These are phyloP conservation scores for Durio zibethinus DNA, from an alignment of 345 rosid genomes.

Conservation along the genomic window DNA sequence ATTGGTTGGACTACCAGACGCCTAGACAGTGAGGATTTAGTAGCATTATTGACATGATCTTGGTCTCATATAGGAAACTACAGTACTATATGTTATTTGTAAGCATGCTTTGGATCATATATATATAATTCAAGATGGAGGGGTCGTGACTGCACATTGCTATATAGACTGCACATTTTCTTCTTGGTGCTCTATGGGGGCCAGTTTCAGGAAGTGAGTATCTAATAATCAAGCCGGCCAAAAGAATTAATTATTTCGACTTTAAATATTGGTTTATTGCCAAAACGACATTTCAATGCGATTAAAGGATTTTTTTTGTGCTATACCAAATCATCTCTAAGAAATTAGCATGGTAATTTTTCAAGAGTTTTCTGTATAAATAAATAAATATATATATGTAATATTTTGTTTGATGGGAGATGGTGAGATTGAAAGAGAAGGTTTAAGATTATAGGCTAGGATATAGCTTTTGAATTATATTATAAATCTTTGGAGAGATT, in stretches of 20 bases:
- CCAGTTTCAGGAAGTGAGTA: too few relatives aligned
- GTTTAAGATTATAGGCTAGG: neutral
- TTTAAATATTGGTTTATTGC: too few relatives aligned
- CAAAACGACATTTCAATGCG: too few relatives aligned
- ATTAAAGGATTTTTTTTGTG: too few relatives aligned
- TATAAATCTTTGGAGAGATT: neutral
- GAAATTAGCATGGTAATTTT: neutral
- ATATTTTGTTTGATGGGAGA: neutral
- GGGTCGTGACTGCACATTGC: neutral
- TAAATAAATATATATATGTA: too few relatives aligned
- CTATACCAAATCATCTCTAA: neutral
- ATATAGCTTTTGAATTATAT: neutral
- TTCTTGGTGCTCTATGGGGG: too few relatives aligned
- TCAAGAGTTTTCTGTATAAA: too few relatives aligned
- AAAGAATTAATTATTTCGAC: too few relatives aligned
- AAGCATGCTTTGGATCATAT: neutral
- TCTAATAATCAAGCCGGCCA: too few relatives aligned
- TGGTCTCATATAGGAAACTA: neutral
- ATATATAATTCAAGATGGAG: neutral
- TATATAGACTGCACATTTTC: too few relatives aligned
- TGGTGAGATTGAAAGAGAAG: too few relatives aligned
- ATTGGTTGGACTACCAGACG: slow-evolving; percentile 1
- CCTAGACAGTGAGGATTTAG: neutral
- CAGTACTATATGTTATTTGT: neutral
- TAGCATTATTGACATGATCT: neutral